Evolutionary conservation across 2,329 filamentous ascomycete species (phyloP), one percentile per base, ranked within the genome.

Genomic region (Paecilomyces sp.): DNA sequence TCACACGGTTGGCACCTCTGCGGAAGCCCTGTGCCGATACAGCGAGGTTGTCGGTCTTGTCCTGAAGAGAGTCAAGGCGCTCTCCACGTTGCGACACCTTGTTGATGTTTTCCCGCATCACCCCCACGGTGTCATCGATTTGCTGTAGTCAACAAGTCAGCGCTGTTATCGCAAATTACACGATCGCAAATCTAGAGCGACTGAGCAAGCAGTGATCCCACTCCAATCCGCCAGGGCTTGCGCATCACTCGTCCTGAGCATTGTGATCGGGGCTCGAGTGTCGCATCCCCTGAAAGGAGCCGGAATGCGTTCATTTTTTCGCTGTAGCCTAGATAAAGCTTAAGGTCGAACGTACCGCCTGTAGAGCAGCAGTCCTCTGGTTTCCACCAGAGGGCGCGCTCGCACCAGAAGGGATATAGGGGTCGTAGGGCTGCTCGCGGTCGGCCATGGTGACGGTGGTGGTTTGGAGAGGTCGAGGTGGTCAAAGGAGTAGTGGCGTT

Each of bases 21-120:
- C 92, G 91, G 85, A 99, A 99, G 64, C 91, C 92, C 77, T 96
- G 92, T 61, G 94, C 93, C 36, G 92, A 96, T 64, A 88, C 86
- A 62, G 92, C 92, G 67, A 99, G 84, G 79, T 96, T 95, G 80
- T 97, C 88, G 60, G 78, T 97, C 85, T 96, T 96, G 77, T 94
- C 89, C 80, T 96, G 90, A 63, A 97, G 86, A 56, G 88, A 87
- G 76, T 96, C 90, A 63, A 97, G 85, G 68, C 88, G 86, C 72
- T 92, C 90, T 74, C 94, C 94, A 83, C 94, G 92, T 78, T 97
- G 88, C 52, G 90, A 92, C 63, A 96, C 91, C 79, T 94, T 95
- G 82, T 92, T 92, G 83, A 99, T 95, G 81, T 99, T 99, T 76
- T 96, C 88, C 71, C 90, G 87, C 93, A 99, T 97, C 67, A 94